Conservation (phyloP, 805 yeast genomes). For the Ogataea salicorniae region DNA sequence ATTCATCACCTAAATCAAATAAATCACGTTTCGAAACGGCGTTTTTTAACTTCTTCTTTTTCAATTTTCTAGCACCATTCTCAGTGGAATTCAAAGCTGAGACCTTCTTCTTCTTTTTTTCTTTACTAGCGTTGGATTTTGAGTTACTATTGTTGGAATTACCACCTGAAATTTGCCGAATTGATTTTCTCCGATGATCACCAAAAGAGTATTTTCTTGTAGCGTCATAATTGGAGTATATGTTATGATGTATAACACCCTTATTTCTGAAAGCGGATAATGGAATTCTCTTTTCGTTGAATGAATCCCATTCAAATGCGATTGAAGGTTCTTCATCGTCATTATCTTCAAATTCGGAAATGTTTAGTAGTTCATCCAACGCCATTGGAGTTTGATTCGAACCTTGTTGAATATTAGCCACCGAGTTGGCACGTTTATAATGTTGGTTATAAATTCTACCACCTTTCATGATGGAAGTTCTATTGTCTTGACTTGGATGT, state of each 20-base stretch:
- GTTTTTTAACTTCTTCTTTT: slow-evolving; percentile 16
- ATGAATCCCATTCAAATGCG: slow-evolving; percentile 22
- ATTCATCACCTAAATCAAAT: slow-evolving; percentile 20
- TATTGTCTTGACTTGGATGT: slow-evolving; percentile 36
- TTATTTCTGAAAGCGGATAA: slow-evolving; percentile 88
- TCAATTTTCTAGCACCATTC: neutral
- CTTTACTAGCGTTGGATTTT: too few relatives aligned
- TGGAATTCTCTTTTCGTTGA: slow-evolving; percentile 54
- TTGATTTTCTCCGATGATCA: slow-evolving; percentile 13
- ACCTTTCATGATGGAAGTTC: slow-evolving; percentile 24
- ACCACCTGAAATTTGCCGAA: neutral
- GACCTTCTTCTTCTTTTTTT: neutral
- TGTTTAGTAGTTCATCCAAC: slow-evolving; percentile 79
- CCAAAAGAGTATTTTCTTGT: slow-evolving; percentile 23
- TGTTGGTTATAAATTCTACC: slow-evolving; percentile 7
- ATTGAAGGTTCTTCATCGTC: slow-evolving; percentile 48
- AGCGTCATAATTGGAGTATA: slow-evolving; percentile 11
- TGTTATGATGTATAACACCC: slow-evolving; percentile 35
- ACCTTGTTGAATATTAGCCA: slow-evolving; percentile 1
- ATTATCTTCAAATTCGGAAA: slow-evolving; percentile 74
- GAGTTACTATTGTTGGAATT: neutral
- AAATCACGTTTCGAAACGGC: slow-evolving; percentile 8
- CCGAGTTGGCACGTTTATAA: neutral
- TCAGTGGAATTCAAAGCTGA: neutral
- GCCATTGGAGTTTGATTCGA: slow-evolving; percentile 22